These are phyloP conservation scores for Pythium graminicola DNA, from an alignment of 352 stramenopile species.

Conservation along the genomic window DNA sequence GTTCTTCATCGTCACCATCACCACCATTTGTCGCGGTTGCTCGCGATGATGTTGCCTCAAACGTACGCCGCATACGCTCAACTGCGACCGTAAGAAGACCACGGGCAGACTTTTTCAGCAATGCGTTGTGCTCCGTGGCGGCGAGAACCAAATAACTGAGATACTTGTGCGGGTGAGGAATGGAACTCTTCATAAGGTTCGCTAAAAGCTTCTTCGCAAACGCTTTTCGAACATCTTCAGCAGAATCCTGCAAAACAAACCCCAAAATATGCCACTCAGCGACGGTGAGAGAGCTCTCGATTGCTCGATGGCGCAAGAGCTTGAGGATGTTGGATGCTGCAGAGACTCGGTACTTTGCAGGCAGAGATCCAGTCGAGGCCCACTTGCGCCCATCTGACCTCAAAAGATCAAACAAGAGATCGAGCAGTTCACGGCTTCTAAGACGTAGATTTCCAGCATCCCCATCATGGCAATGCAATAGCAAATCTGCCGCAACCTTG, in stretches of 20 bases:
- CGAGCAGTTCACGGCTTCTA: slow-evolving; percentile 33
- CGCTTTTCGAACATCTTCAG: slow-evolving; percentile 54
- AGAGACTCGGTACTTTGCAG: slow-evolving; percentile 40
- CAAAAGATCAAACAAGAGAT: slow-evolving; percentile 56
- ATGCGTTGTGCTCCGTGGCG: slow-evolving; percentile 39
- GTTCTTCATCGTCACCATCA: slow-evolving; percentile 21
- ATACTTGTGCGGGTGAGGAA: slow-evolving; percentile 73
- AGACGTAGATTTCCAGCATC: slow-evolving; percentile 13
- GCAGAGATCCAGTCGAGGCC: slow-evolving; percentile 29
- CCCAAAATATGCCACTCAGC: slow-evolving; percentile 76
- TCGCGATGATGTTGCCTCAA: slow-evolving; percentile 42
- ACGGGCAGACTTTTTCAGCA: slow-evolving; percentile 51
- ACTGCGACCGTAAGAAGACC: slow-evolving; percentile 47
- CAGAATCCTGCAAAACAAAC: slow-evolving; percentile 68
- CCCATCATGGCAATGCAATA: slow-evolving; percentile 35
- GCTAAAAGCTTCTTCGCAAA: slow-evolving; percentile 75
- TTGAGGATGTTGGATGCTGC: slow-evolving; percentile 59
- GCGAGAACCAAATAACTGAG: slow-evolving; percentile 66
- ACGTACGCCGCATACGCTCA: slow-evolving; percentile 70
- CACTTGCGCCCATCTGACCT: slow-evolving; percentile 49
- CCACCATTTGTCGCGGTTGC: slow-evolving; percentile 1
- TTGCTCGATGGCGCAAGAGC: slow-evolving; percentile 41
- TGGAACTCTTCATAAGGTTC: slow-evolving; percentile 56
- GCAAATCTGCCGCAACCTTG: slow-evolving; percentile 51
- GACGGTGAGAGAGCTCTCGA: slow-evolving; percentile 47